Conservation (phyloP, 179 eudicot genomes). For the Monotropa hypopitys region DNA sequence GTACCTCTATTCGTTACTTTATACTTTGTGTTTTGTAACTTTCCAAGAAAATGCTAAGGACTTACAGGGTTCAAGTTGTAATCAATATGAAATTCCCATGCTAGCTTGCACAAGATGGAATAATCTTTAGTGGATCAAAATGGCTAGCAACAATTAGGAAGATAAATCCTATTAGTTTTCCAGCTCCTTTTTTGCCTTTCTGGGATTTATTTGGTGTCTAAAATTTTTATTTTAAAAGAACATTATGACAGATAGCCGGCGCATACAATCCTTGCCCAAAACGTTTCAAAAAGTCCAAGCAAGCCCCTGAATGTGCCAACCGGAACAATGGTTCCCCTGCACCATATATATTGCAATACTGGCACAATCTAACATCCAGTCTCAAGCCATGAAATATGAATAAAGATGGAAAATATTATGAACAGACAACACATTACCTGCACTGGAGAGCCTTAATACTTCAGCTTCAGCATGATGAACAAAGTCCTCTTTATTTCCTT, state of each 20-base stretch:
- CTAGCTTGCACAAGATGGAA: background rate
- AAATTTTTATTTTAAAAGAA: background rate
- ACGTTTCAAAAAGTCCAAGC: background rate
- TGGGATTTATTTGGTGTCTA: background rate
- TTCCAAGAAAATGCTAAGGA: background rate
- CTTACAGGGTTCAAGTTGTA: background rate
- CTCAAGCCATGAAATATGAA: constrained; percentile 1
- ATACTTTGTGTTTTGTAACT: background rate
- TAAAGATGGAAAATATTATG: background rate
- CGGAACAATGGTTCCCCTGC: background rate
- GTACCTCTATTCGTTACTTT: background rate
- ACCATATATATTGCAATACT: background rate
- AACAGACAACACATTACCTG: constrained; percentile 34
- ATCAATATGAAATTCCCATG: background rate
- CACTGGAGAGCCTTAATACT: constrained; percentile 67
- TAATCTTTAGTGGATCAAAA: background rate
- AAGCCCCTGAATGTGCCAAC: background rate
- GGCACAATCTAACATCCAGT: background rate
- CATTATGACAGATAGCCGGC: background rate
- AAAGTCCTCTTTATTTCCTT: constrained; percentile 65
- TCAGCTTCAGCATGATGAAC: constrained; percentile 60
- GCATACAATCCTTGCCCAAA: background rate
- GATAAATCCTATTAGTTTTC: background rate
- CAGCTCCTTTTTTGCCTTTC: background rate
- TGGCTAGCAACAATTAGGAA: background rate